Percentiles rank a stretch among this genome's conserved stretches.
These are phyloP conservation scores for Penicillium alfredii DNA, from an alignment of 495 filamentous ascomycete species.

Conservation along the genomic window DNA sequence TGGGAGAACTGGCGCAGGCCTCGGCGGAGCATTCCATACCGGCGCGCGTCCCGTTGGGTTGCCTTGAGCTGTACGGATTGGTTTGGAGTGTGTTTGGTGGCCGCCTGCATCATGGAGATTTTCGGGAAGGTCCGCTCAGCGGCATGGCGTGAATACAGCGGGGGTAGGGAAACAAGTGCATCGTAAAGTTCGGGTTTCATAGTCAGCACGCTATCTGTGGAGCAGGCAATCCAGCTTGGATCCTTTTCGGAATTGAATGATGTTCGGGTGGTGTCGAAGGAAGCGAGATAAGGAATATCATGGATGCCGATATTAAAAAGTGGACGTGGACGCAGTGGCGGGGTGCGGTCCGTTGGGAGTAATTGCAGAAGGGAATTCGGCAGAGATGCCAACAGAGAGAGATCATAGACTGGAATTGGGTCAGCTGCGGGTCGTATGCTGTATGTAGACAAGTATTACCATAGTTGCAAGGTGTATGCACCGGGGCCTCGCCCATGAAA, in stretches of 20 bases:
- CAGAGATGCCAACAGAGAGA: constrained; percentile 82
- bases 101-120: constrained; percentile 39
- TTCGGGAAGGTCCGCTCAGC: constrained; percentile 63
- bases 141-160: constrained; percentile 52
- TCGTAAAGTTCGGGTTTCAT: constrained; percentile 85
- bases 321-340: constrained; percentile 64
- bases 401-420: constrained; percentile 68
- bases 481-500: constrained; percentile 76
- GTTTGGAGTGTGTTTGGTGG: constrained; percentile 22
- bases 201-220: constrained; percentile 83
- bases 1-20: constrained; percentile 53
- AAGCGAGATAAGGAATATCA: constrained; percentile 74
- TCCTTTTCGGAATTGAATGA: constrained; percentile 41
- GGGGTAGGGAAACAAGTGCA: constrained; percentile 73
- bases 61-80: constrained; percentile 56
- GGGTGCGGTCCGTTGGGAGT: constrained; percentile 31
- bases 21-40: constrained; percentile 65
- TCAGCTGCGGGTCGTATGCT: constrained; percentile 7
- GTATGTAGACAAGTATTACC: constrained; percentile 45
- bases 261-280: constrained; percentile 20
- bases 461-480: constrained; percentile 80
- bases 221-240: constrained; percentile 85
- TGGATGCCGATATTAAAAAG: constrained; percentile 89
- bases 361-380: constrained; percentile 60
- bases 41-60: constrained; percentile 81